Percentiles rank a stretch among this genome's conserved stretches.
These are phyloP conservation scores for Cerrena zonata DNA, from an alignment of 1,284 basidiomycete genomes.

Conservation along the genomic window DNA sequence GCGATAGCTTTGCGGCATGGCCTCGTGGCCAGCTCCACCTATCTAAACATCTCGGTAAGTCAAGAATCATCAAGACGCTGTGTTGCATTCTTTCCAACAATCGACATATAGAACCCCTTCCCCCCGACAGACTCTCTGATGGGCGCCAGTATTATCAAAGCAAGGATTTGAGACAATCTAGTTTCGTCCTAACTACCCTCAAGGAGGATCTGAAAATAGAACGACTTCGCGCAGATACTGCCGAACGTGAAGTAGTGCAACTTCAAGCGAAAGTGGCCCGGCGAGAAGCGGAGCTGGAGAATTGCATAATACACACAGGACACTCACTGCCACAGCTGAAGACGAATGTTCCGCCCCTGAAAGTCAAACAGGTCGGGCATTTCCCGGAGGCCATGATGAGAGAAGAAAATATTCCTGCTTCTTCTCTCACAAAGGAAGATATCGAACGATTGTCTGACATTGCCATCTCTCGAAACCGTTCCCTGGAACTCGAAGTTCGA, in stretches of 20 bases:
- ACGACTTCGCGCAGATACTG: constrained; percentile 33
- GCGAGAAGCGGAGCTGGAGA: constrained; percentile 50
- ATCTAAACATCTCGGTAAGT: constrained; percentile 39
- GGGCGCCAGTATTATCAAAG: background rate
- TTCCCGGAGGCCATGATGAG: background rate
- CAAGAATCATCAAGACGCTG: constrained; percentile 3
- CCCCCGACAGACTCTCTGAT: background rate
- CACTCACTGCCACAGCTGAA: constrained; percentile 7
- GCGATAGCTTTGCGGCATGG: constrained; percentile 47
- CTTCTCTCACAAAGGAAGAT: constrained; percentile 28
- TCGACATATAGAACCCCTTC: constrained; percentile 1
- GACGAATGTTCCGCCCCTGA: background rate
- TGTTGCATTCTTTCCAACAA: background rate
- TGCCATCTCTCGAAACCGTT: constrained; percentile 36
- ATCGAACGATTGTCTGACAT: constrained; percentile 37
- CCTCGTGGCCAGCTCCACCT: constrained; percentile 44
- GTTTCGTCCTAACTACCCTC: constrained; percentile 38
- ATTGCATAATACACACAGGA: constrained; percentile 22
- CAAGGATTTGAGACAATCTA: constrained; percentile 28
- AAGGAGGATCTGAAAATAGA: constrained; percentile 42
- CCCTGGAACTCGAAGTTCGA: constrained; percentile 42
- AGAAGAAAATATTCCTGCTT: background rate
- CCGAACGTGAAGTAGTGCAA: constrained; percentile 38
- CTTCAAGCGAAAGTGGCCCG: constrained; percentile 52
- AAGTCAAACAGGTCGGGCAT: too few relatives aligned